These are phyloP conservation scores for Urochloa ruziziensis DNA, from an alignment of 176 grass and related monocot species.

Conservation along the genomic window DNA sequence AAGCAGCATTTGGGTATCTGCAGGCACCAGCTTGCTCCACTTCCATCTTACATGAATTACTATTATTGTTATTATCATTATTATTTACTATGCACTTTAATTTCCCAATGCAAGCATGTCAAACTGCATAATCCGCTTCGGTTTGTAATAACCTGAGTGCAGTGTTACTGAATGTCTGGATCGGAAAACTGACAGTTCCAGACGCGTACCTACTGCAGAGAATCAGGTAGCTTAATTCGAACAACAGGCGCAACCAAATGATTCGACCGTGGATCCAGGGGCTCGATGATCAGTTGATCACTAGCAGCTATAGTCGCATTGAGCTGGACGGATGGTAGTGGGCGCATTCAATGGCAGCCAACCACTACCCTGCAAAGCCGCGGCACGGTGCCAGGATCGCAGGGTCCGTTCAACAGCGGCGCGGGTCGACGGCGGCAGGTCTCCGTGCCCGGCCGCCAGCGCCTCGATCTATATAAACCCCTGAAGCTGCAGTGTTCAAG, in stretches of 20 bases:
- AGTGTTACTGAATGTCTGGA: not conserved
- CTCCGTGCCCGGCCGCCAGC: no score
- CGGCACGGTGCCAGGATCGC: slow-evolving; percentile 6
- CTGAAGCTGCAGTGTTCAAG: slow-evolving; percentile 5
- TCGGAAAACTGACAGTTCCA: not conserved
- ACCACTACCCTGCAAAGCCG: slow-evolving; percentile 18
- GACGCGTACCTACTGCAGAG: not conserved
- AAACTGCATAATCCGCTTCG: not conserved
- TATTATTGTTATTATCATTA: no score
- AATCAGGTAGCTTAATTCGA: not conserved
- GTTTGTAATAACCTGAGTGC: not conserved
- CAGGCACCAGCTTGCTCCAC: not conserved
- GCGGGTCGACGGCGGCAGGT: not conserved
- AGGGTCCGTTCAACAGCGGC: slow-evolving; percentile 8
- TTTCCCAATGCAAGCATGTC: not conserved
- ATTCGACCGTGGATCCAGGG: not conserved
- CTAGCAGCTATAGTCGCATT: not conserved
- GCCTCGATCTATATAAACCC: slow-evolving; percentile 40
- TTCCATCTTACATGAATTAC: no score
- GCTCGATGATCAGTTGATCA: not conserved
- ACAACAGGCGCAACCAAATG: not conserved
- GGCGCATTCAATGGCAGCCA: slow-evolving; percentile 34
- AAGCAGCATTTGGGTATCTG: no score
- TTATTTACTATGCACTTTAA: not conserved
- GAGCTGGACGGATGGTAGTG: slow-evolving; percentile 10